phyloP scores from a whole-genome alignment of 2,329 filamentous ascomycete genomes.

The Scytalidium sp. region DNA sequence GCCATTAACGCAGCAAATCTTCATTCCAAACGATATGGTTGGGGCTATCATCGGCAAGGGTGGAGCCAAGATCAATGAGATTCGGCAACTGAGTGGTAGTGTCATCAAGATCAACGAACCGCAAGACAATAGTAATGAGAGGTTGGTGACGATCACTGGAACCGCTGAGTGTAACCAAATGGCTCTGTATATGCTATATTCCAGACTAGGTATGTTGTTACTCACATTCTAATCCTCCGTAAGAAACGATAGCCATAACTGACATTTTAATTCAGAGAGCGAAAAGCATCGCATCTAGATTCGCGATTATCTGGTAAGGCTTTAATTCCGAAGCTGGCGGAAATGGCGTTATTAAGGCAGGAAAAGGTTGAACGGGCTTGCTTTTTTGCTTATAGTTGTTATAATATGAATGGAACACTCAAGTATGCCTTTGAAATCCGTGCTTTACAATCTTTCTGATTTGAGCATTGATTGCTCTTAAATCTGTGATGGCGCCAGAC shows the following conservation, averaged over 20 bases:
- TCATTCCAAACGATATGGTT: constrained; percentile 99
- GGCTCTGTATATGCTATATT: constrained; percentile 99
- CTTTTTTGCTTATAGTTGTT: neutral
- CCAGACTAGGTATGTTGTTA: constrained; percentile 72
- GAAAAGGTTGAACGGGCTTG: constrained; percentile 1
- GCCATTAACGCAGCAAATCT: constrained; percentile 95
- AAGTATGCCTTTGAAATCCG: neutral
- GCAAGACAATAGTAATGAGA: constrained; percentile 98
- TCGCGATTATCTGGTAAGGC: neutral
- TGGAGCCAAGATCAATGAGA: constrained; percentile 98
- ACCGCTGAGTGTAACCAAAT: constrained; percentile 99
- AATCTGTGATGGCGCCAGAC: too few relatives aligned
- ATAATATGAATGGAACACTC: neutral
- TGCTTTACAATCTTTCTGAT: too few relatives aligned
- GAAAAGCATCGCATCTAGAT: constrained; percentile 69
- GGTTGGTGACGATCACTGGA: constrained; percentile 93
- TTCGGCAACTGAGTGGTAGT: constrained; percentile 92
- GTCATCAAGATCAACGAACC: constrained; percentile 99
- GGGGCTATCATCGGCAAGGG: constrained; percentile 99
- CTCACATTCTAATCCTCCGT: neutral
- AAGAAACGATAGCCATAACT: constrained; percentile 8
- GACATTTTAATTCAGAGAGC: constrained; percentile 54
- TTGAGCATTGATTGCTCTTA: too few relatives aligned
- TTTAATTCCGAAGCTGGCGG: neutral
- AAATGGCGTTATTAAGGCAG: constrained; percentile 3